Percentiles rank a stretch among this genome's conserved stretches.
phyloP scores from a whole-genome alignment of 257 asterid genomes.

The Solanum habrochaites region DNA sequence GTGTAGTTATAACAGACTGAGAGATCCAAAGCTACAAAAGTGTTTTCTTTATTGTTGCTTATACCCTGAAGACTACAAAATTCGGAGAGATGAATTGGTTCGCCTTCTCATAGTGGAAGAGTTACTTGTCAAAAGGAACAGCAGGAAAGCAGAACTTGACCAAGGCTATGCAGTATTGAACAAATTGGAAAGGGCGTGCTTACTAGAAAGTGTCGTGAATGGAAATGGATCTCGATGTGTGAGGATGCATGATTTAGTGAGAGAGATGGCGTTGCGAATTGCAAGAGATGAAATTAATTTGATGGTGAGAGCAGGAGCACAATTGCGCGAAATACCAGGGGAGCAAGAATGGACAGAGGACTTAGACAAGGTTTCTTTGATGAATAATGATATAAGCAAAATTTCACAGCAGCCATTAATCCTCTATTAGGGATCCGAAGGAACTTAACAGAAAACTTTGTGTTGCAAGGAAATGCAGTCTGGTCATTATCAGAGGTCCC shows the following conservation, averaged over 20 bases:
- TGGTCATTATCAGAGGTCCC: neutral
- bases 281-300: neutral
- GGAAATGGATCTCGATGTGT: neutral
- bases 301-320: neutral
- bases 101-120: neutral
- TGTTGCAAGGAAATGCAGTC: neutral
- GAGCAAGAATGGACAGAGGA: neutral
- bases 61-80: conserved; percentile 5
- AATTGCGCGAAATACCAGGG: neutral
- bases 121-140: neutral
- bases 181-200: neutral
- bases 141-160: neutral
- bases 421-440: neutral
- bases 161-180: conserved; percentile 8
- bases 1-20: neutral
- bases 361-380: neutral
- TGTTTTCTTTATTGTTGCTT: conserved; percentile 18
- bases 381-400: neutral
- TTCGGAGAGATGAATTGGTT: conserved; percentile 1
- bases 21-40: neutral
- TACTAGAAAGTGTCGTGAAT: neutral
- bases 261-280: neutral
- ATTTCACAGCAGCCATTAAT: neutral
- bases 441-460: conserved; percentile 1
- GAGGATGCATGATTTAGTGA: neutral